Evolutionary conservation across 805 yeast genomes (phyloP).

Genomic region (Yamadazyma tumulicola): DNA sequence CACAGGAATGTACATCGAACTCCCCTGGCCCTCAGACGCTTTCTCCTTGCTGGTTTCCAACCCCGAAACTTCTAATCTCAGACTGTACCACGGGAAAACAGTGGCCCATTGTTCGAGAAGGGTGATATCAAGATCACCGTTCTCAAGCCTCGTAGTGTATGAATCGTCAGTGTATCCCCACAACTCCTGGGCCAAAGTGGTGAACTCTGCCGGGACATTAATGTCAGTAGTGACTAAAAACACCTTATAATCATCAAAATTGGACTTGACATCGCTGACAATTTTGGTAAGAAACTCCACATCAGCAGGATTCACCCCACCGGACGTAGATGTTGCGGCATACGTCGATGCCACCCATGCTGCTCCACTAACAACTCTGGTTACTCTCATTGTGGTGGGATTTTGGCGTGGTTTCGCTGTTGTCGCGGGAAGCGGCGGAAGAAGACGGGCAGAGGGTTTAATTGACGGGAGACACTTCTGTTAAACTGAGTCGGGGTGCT

Average conservation of each 20-base stretch:
- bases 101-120: constrained; percentile 31
- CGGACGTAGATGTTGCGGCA: not conserved
- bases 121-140: constrained; percentile 20
- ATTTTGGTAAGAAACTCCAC: constrained; percentile 33
- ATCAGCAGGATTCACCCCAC: constrained; percentile 11
- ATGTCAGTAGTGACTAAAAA: constrained; percentile 23
- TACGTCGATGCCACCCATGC: too few species aligned
- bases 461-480: too few species aligned
- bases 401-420: too few species aligned
- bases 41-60: constrained; percentile 2
- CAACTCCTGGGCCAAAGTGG: constrained; percentile 25
- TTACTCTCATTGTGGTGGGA: too few species aligned
- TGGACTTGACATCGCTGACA: constrained; percentile 28
- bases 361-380: too few species aligned
- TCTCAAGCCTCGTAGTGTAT: constrained; percentile 33
- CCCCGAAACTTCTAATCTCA: constrained; percentile 11
- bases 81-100: constrained; percentile 35
- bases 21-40: not conserved
- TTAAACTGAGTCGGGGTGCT: too few species aligned
- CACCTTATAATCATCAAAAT: constrained; percentile 24
- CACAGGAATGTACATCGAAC: not conserved
- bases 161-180: constrained; percentile 34
- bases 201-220: constrained; percentile 24
- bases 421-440: too few species aligned
- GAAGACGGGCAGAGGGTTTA: too few species aligned